Percentiles rank a stretch among this genome's conserved stretches.
These are phyloP conservation scores for Leishmania tropica DNA, from an alignment of 208 protist species.

Conservation along the genomic window DNA sequence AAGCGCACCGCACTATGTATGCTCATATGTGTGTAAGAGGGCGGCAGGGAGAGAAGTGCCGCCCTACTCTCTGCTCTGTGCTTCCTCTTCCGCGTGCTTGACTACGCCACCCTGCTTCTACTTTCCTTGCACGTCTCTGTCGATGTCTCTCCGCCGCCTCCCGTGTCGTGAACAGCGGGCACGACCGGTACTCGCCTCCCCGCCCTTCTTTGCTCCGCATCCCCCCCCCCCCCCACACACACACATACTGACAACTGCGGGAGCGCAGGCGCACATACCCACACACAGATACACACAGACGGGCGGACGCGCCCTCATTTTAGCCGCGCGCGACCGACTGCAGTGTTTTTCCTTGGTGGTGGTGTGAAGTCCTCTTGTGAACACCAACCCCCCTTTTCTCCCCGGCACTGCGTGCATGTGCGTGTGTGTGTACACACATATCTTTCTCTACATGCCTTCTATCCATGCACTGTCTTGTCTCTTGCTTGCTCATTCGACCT, in stretches of 20 bases:
- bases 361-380: neutral
- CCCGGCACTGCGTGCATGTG: neutral
- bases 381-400: neutral
- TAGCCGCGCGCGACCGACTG: no score
- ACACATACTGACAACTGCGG: no score
- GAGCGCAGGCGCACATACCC: neutral
- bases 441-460: neutral
- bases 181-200: neutral
- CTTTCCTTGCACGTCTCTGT: neutral
- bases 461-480: neutral
- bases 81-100: neutral
- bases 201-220: neutral
- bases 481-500: neutral
- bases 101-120: neutral
- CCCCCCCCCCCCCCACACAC: no score
- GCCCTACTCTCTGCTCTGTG: neutral
- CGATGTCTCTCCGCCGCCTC: neutral
- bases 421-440: neutral
- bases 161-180: neutral
- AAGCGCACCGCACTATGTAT: neutral
- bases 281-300: neutral
- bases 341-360: neutral
- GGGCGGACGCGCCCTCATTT: neutral
- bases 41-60: neutral
- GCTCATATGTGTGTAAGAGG: neutral